Evolutionary conservation across 441 rosid genomes (phyloP).

Genomic region (Melianthus villosus): DNA sequence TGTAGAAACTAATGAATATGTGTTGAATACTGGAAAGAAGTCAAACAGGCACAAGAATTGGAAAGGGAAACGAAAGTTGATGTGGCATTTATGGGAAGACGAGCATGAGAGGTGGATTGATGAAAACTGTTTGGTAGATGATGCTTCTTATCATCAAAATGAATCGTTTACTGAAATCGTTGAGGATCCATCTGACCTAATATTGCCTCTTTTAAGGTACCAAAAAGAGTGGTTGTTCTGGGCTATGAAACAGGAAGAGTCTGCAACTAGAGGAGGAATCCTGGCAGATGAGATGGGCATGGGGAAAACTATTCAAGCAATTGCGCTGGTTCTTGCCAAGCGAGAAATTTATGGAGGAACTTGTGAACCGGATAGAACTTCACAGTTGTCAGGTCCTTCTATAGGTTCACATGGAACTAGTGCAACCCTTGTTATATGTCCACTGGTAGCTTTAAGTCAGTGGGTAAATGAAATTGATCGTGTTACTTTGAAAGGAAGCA

Average conservation of each 20-base stretch:
- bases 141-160: slow-evolving; percentile 42
- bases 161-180: slow-evolving; percentile 28
- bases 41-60: too few relatives aligned
- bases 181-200: slow-evolving; percentile 56
- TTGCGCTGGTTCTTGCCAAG: slow-evolving; percentile 79
- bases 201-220: slow-evolving; percentile 61
- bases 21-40: too few relatives aligned
- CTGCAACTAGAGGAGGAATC: slow-evolving; percentile 57
- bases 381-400: slow-evolving; percentile 20
- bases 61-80: slow-evolving; percentile 12
- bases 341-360: slow-evolving; percentile 23
- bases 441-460: slow-evolving; percentile 79
- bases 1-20: too few relatives aligned
- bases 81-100: slow-evolving; percentile 74
- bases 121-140: slow-evolving; percentile 29
- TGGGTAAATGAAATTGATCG: slow-evolving; percentile 68
- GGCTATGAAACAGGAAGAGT: slow-evolving; percentile 77
- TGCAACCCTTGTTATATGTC: slow-evolving; percentile 77
- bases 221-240: slow-evolving; percentile 94
- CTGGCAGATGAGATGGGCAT: slow-evolving; percentile 99
- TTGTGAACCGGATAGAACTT: slow-evolving; percentile 7
- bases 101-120: slow-evolving; percentile 53
- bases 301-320: slow-evolving; percentile 96
- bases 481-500: slow-evolving; percentile 63
- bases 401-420: slow-evolving; percentile 16